Evolutionary conservation across 202 grass and related monocot species (phyloP).

Genomic region (Schoenoplectus tabernaemontani): DNA sequence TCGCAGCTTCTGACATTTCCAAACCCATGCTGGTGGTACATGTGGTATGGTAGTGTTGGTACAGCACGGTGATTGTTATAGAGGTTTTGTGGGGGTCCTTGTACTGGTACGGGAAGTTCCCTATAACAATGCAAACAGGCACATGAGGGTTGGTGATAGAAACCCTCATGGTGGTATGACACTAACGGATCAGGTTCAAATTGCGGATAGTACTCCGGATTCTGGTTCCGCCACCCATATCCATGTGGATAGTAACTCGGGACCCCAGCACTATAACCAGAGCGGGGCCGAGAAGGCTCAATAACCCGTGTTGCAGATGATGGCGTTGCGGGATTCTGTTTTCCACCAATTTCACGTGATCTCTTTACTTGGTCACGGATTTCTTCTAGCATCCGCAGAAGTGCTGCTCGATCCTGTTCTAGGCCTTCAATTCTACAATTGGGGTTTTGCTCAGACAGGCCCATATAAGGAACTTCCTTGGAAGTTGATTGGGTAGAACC

Average conservation of each 20-base stretch:
- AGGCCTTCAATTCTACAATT: conserved; percentile 43
- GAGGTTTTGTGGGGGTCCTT: conserved; percentile 27
- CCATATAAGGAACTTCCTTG: conserved; percentile 26
- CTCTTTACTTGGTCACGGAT: conserved; percentile 74
- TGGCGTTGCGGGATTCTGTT: conserved; percentile 38
- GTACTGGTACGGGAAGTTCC: conserved; percentile 56
- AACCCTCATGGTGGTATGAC: conserved; percentile 62
- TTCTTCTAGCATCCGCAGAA: conserved; percentile 83
- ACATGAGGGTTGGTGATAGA: conserved; percentile 68
- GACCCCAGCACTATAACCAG: conserved; percentile 36
- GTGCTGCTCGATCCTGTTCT: conserved; percentile 60
- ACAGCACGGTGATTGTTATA: conserved; percentile 12
- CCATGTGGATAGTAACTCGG: conserved; percentile 22
- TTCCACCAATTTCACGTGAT: conserved; percentile 47
- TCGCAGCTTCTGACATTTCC: conserved; percentile 17
- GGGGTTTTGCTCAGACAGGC: conserved; percentile 26
- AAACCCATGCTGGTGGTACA: conserved; percentile 19
- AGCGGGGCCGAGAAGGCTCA: conserved; percentile 30
- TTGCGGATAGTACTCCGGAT: conserved; percentile 57
- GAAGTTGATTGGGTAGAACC: conserved; percentile 22
- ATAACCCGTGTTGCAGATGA: conserved; percentile 34
- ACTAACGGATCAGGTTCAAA: conserved; percentile 60
- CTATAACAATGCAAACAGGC: conserved; percentile 64
- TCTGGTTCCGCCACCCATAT: conserved; percentile 47
- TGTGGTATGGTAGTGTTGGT: conserved; percentile 8